These are phyloP conservation scores for Psilocybe cubensis DNA, from an alignment of 768 basidiomycete species.

Conservation along the genomic window DNA sequence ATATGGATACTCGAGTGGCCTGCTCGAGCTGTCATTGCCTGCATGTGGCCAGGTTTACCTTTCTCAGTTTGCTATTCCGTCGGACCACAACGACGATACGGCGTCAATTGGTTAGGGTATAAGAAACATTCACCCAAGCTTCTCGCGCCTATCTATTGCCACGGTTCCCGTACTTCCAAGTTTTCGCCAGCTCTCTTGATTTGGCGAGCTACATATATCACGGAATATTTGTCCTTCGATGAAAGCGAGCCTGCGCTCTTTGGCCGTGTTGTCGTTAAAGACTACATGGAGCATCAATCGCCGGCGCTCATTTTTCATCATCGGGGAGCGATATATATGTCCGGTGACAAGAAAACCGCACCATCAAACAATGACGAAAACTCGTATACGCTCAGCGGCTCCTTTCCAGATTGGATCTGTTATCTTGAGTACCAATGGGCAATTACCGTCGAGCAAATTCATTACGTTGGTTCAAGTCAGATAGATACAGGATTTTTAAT, in stretches of 20 bases:
- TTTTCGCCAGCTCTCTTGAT: conserved; percentile 1
- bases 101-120: conserved; percentile 1
- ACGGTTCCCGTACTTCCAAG: neutral
- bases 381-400: no score
- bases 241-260: neutral
- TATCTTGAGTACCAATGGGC: conserved; percentile 1
- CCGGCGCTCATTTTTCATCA: neutral
- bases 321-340: no score
- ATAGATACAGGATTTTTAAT: no score
- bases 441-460: no score
- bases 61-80: neutral
- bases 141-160: neutral
- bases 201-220: neutral
- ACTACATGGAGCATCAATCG: neutral
- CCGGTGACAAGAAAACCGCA: no score
- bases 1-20: conserved; percentile 13
- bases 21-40: neutral
- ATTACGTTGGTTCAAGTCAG: no score
- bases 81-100: neutral
- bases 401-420: conserved; percentile 3
- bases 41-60: conserved; percentile 11
- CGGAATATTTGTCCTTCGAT: neutral
- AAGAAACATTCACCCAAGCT: neutral
- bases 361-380: no score
- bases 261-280: neutral